phyloP scores from a whole-genome alignment of 805 yeast species.

The Danielia reshetovae region DNA sequence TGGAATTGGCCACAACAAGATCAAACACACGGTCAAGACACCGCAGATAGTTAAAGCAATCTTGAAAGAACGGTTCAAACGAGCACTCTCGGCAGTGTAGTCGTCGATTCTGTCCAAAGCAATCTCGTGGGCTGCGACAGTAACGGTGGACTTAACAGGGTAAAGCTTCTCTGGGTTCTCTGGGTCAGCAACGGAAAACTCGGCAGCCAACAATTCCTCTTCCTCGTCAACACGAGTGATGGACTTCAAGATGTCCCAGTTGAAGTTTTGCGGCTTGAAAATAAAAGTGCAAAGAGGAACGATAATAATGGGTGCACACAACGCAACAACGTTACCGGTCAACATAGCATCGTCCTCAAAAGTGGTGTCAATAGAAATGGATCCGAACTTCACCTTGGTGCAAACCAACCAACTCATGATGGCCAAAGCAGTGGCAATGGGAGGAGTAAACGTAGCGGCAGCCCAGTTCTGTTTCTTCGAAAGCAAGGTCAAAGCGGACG shows the following conservation, averaged over 20 bases:
- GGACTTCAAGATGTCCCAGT: slow-evolving; percentile 59
- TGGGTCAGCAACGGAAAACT: slow-evolving; percentile 7
- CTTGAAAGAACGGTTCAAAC: slow-evolving; percentile 55
- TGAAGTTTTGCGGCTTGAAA: slow-evolving; percentile 69
- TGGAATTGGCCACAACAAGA: slow-evolving; percentile 91
- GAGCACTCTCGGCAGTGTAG: slow-evolving; percentile 46
- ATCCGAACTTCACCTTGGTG: slow-evolving; percentile 32
- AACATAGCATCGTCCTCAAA: slow-evolving; percentile 87
- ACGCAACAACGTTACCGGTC: slow-evolving; percentile 81
- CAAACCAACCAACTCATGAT: slow-evolving; percentile 53
- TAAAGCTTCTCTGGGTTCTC: slow-evolving; percentile 24
- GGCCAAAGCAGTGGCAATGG: slow-evolving; percentile 71
- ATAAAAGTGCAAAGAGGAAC: slow-evolving; percentile 61
- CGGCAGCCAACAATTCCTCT: slow-evolving; percentile 53
- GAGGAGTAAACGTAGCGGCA: slow-evolving; percentile 76
- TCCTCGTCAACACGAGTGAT: slow-evolving; percentile 71
- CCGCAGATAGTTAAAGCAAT: slow-evolving; percentile 59
- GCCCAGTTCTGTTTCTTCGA: slow-evolving; percentile 60
- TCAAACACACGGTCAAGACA: slow-evolving; percentile 55
- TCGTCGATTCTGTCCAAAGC: slow-evolving; percentile 19
- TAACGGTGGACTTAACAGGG: slow-evolving; percentile 36
- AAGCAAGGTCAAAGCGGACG: slow-evolving; percentile 61
- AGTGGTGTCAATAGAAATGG: slow-evolving; percentile 42
- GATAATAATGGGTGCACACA: slow-evolving; percentile 64
- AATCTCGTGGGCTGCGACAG: slow-evolving; percentile 37